Evolutionary conservation across 768 basidiomycete genomes (phyloP).

Genomic region (Pleurotus platypus): DNA sequence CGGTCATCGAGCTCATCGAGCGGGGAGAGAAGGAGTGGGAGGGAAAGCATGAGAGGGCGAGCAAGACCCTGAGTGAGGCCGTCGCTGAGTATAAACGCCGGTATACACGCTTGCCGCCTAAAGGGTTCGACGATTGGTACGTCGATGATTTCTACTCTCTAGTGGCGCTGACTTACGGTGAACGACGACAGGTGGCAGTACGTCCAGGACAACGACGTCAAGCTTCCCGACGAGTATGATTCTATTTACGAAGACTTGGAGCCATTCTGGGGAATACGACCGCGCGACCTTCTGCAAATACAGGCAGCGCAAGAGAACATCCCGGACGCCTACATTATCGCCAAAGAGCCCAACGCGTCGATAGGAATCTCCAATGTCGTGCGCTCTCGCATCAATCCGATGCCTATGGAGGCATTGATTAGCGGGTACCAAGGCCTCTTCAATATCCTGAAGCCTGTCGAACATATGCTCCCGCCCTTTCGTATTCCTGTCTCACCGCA

Average conservation of each 20-base stretch:
- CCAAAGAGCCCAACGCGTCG: conserved; percentile 25
- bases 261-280: conserved; percentile 71
- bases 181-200: conserved; percentile 34
- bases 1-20: conserved; percentile 73
- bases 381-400: conserved; percentile 26
- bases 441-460: conserved; percentile 36
- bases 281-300: conserved; percentile 29
- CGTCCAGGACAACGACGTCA: conserved; percentile 60
- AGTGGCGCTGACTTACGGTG: background rate
- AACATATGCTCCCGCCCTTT: conserved; percentile 40
- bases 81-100: conserved; percentile 73
- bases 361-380: conserved; percentile 11
- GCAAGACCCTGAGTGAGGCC: conserved; percentile 71
- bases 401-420: conserved; percentile 19
- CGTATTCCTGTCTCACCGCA: conserved; percentile 49
- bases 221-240: conserved; percentile 84
- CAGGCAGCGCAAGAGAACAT: conserved; percentile 34
- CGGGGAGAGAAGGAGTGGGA: conserved; percentile 69
- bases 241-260: conserved; percentile 67
- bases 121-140: conserved; percentile 86
- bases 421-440: conserved; percentile 29
- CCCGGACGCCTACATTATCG: conserved; percentile 35
- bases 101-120: conserved; percentile 73
- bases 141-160: conserved; percentile 23
- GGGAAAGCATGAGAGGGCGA: conserved; percentile 58